Conservation (phyloP, 768 basidiomycete species). For the Kwoniella sp. region DNA sequence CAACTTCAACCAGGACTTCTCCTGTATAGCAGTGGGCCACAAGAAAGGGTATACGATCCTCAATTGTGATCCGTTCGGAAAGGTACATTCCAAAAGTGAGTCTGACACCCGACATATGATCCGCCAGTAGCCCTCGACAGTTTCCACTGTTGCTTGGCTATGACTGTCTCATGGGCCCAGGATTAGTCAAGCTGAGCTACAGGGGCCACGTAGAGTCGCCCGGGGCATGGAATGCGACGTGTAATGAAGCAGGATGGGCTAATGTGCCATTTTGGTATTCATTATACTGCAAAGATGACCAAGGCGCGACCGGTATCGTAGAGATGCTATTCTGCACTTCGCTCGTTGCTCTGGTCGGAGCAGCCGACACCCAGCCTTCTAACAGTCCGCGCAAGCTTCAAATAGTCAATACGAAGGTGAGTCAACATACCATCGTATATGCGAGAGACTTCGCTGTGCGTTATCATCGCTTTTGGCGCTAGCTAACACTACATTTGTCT, state of each 20-base stretch:
- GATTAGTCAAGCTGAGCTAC: not conserved
- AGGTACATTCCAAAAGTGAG: conserved; percentile 92
- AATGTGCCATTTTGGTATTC: too few relatives aligned
- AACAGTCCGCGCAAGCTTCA: conserved; percentile 90
- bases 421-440: too few relatives aligned
- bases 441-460: too few relatives aligned
- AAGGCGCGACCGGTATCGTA: conserved; percentile 91
- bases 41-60: conserved; percentile 95
- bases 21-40: conserved; percentile 94
- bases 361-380: conserved; percentile 79
- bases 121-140: too few relatives aligned
- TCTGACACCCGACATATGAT: conserved; percentile 26
- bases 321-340: conserved; percentile 99
- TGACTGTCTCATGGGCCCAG: too few relatives aligned
- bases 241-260: too few relatives aligned
- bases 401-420: conserved; percentile 97
- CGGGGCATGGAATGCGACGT: too few relatives aligned
- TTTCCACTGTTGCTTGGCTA: too few relatives aligned
- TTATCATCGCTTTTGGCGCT: not conserved
- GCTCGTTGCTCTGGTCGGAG: conserved; percentile 92
- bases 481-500: too few relatives aligned
- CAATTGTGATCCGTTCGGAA: conserved; percentile 96
- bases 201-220: too few relatives aligned
- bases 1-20: conserved; percentile 98
- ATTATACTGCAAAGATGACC: too few relatives aligned